Percentiles rank a stretch among this genome's conserved stretches.
phyloP scores from a whole-genome alignment of 257 asterid genomes.

The Nicotiana attenuata region DNA sequence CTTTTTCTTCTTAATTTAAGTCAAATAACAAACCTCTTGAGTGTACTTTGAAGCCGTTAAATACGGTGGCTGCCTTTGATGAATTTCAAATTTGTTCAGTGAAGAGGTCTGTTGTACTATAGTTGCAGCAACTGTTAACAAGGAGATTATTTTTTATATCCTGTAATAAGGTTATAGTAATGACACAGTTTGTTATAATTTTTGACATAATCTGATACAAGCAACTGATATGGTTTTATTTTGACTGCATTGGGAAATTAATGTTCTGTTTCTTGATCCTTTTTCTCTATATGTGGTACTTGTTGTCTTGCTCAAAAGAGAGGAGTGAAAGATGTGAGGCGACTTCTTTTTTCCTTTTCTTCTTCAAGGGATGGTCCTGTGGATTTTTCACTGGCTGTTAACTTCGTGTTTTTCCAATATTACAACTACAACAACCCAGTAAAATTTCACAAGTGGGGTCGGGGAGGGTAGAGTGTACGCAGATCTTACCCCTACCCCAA shows the following conservation, averaged over 20 bases:
- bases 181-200: background rate
- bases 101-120: constrained; percentile 33
- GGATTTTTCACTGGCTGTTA: no score
- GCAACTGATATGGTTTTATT: background rate
- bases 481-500: no score
- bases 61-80: constrained; percentile 21
- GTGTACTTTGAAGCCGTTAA: constrained; percentile 18
- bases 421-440: no score
- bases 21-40: constrained; percentile 12
- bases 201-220: background rate
- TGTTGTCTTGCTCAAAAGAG: background rate
- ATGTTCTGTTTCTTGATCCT: background rate
- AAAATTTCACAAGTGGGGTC: no score
- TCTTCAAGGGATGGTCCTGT: background rate
- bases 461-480: no score
- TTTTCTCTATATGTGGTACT: background rate
- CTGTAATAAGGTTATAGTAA: constrained; percentile 13
- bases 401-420: no score
- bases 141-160: background rate
- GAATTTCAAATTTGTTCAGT: background rate
- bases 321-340: background rate
- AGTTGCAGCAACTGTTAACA: constrained; percentile 5
- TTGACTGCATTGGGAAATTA: background rate
- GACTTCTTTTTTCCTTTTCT: background rate
- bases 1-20: background rate